Evolutionary conservation across 768 basidiomycete genomes (phyloP).

Genomic region (Chalciporus sphaerocephalus): DNA sequence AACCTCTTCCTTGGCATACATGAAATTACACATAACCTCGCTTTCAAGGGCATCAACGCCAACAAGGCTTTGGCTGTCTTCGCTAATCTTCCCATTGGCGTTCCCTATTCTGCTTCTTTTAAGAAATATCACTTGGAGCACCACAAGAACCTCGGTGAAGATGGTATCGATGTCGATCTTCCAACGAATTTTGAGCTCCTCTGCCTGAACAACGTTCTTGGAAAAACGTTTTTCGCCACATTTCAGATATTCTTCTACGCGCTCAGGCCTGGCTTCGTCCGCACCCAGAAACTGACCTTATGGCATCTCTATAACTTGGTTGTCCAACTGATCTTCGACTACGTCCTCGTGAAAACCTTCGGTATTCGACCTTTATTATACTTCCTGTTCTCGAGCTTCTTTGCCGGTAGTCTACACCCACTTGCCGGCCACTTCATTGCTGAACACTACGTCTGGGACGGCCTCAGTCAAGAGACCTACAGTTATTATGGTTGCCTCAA

Average conservation of each 20-base stretch:
- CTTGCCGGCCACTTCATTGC: conserved; percentile 98
- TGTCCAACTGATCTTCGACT: conserved; percentile 69
- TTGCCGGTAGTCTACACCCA: conserved; percentile 93
- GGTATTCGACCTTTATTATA: conserved; percentile 62
- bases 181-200: conserved; percentile 83
- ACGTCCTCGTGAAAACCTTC: conserved; percentile 49
- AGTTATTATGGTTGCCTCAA: conserved; percentile 95
- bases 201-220: conserved; percentile 89
- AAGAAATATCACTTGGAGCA: conserved; percentile 97
- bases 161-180: conserved; percentile 93
- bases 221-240: conserved; percentile 96
- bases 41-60: conserved; percentile 73
- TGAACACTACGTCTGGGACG: conserved; percentile 94
- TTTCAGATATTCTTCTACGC: conserved; percentile 99
- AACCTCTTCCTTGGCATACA: conserved; percentile 98
- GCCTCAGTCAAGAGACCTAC: conserved; percentile 90
- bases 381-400: conserved; percentile 86
- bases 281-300: conserved; percentile 68
- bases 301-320: conserved; percentile 85
- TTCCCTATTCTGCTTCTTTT: conserved; percentile 94
- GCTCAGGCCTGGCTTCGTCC: conserved; percentile 88
- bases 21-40: conserved; percentile 97
- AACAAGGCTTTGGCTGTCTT: conserved; percentile 89
- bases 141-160: conserved; percentile 93
- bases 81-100: conserved; percentile 88